Base-by-base conservation (phyloP, 139 green algal species). In the Diplosphaera chodatii region DNA sequence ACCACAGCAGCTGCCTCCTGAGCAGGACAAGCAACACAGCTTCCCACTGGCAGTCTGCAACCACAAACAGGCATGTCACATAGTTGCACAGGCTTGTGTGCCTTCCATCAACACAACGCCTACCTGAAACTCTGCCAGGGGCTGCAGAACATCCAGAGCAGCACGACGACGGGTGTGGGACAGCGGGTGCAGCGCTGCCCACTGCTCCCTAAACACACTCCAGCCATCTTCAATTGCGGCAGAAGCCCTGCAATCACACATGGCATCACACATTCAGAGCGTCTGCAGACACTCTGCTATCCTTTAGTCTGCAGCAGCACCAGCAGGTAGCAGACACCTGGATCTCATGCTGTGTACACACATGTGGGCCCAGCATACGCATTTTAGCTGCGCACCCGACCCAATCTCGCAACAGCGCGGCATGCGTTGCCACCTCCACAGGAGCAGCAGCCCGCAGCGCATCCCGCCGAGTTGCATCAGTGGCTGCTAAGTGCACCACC, bases 121-220 rank as follows among this genome's bases (percentile, higher is more conserved):
- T 18, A 78, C 74, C 68, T 78, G 68, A 21, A 74, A 20, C 40
- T 78, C 74, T 30, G 74, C 40, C 10, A 78, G 31, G 25, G 74
- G 74, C 63, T 78, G 74, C 63, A 78, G 40, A 16, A 32, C 16
- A 15, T 62, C 40, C 30, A 78, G 68, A 1, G 41, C 32, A 13
- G 67, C 40, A 1, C 70, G 32, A 25, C 74, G 74, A 8, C 41
- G 62, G 15, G 63, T 30, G 3, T 33, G 32, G 23, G 29, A 67
- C 6, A 78, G 68, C 30, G 68, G 40, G 62, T 74, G 40, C 62
- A 74, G 68, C 16, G 25, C 25, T 13, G 30, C 32, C 74, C 74
- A 78, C 25, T 63, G 59, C 13, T 71, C 40, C 23, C 30, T 56
- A 40, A 74, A 74, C 4, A 33, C 16, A 28, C 27, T 22, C 68